Conservation (phyloP, 1,284 basidiomycete species). For the Ceratobasidium sp. region DNA sequence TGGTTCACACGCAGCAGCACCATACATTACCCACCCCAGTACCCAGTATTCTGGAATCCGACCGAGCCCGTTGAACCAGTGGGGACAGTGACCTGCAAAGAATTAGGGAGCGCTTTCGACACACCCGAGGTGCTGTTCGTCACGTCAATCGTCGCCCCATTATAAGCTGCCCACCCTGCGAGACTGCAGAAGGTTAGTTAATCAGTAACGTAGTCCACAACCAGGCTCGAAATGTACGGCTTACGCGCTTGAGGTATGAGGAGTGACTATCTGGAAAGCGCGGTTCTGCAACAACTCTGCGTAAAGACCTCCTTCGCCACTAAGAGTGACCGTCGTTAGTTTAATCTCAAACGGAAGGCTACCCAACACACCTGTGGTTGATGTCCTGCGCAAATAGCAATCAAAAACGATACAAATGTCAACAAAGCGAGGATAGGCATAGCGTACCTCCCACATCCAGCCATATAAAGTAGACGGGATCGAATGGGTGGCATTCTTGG, state of each 20-base stretch:
- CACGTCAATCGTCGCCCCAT: constrained; percentile 23
- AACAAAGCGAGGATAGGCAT: background rate
- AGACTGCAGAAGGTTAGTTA: background rate
- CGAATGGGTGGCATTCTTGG: constrained; percentile 42
- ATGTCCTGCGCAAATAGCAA: constrained; percentile 37
- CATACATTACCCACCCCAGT: constrained; percentile 45
- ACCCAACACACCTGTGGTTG: constrained; percentile 37
- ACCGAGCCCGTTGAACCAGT: constrained; percentile 20
- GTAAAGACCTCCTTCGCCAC: constrained; percentile 49
- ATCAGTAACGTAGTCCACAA: too few species aligned
- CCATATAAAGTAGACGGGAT: constrained; percentile 47
- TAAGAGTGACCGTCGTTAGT: background rate
- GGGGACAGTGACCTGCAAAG: constrained; percentile 32
- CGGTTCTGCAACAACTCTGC: constrained; percentile 47
- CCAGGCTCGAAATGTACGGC: constrained; percentile 16
- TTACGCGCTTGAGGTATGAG: constrained; percentile 32
- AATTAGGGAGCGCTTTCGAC: constrained; percentile 41
- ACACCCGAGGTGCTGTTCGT: constrained; percentile 26
- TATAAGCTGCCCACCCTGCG: constrained; percentile 27
- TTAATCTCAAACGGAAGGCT: too few species aligned
- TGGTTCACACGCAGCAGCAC: too few species aligned
- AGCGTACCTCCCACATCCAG: constrained; percentile 46
- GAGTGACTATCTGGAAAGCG: constrained; percentile 42
- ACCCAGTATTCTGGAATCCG: constrained; percentile 47
- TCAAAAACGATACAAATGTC: background rate